A percentile compares a stretch with the other conserved stretches of the same genome.
phyloP scores from a whole-genome alignment of 176 grass and related monocot genomes.

The Cenchrus purpureus region DNA sequence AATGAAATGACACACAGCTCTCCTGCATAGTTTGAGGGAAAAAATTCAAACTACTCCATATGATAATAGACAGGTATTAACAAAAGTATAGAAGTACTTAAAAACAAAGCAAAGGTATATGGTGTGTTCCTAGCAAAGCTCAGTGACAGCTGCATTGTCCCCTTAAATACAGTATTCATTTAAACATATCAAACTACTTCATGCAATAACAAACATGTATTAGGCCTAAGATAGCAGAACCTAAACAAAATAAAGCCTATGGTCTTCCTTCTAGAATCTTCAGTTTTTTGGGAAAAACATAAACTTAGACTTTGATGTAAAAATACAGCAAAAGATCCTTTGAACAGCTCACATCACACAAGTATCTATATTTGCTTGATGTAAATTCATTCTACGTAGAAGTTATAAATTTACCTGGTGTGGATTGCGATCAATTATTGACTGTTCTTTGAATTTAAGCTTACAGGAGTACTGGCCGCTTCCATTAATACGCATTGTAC shows the following conservation, averaged over 20 bases:
- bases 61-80: not conserved
- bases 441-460: constrained; percentile 98
- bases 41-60: not conserved
- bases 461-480: constrained; percentile 91
- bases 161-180: not conserved
- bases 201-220: not conserved
- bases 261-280: not conserved
- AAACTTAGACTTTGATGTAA: not conserved
- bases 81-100: not conserved
- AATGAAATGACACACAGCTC: no score
- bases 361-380: not conserved
- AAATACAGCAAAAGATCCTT: not conserved
- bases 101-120: not conserved
- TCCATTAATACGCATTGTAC: constrained; percentile 90
- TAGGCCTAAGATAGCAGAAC: not conserved
- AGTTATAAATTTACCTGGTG: constrained; percentile 71
- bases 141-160: not conserved
- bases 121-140: not conserved
- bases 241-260: not conserved
- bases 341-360: constrained; percentile 6
- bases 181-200: not conserved
- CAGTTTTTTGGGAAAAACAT: not conserved
- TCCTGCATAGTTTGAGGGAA: no score
- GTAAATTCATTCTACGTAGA: constrained; percentile 24
- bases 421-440: constrained; percentile 89